Evolutionary conservation across 495 filamentous ascomycete genomes (phyloP).

Genomic region (Tuber brumale): DNA sequence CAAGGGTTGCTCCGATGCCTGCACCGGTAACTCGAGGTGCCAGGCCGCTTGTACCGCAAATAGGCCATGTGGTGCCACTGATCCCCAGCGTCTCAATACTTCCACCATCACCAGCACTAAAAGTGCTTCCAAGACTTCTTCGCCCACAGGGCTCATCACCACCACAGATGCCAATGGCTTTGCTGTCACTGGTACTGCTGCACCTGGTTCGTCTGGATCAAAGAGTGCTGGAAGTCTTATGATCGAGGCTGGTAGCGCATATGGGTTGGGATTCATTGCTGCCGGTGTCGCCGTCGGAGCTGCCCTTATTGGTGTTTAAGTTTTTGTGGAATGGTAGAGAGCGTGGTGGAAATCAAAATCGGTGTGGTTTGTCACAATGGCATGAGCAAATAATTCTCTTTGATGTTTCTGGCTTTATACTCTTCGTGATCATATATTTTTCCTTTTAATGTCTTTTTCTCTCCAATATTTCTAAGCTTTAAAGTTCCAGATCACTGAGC

Average conservation of each 20-base stretch:
- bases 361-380: constrained; percentile 15
- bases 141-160: constrained; percentile 30
- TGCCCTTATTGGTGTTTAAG: constrained; percentile 33
- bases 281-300: constrained; percentile 33
- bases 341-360: constrained; percentile 14
- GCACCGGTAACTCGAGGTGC: constrained; percentile 50
- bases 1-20: constrained; percentile 54
- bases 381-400: constrained; percentile 18
- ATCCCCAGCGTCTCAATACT: constrained; percentile 51
- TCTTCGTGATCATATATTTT: constrained; percentile 21
- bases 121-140: constrained; percentile 41
- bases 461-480: background rate
- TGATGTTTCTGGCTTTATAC: constrained; percentile 8
- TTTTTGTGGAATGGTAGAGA: constrained; percentile 4
- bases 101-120: constrained; percentile 46
- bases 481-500: constrained; percentile 9
- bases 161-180: constrained; percentile 31
- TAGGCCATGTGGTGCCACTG: constrained; percentile 61
- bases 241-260: constrained; percentile 28
- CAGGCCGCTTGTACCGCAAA: constrained; percentile 51
- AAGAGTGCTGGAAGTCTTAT: constrained; percentile 16
- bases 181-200: constrained; percentile 42
- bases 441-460: constrained; percentile 12
- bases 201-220: constrained; percentile 20
- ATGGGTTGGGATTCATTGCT: constrained; percentile 34